Conservation (phyloP, 495 filamentous ascomycete genomes). For the Bryoglossum gracile region DNA sequence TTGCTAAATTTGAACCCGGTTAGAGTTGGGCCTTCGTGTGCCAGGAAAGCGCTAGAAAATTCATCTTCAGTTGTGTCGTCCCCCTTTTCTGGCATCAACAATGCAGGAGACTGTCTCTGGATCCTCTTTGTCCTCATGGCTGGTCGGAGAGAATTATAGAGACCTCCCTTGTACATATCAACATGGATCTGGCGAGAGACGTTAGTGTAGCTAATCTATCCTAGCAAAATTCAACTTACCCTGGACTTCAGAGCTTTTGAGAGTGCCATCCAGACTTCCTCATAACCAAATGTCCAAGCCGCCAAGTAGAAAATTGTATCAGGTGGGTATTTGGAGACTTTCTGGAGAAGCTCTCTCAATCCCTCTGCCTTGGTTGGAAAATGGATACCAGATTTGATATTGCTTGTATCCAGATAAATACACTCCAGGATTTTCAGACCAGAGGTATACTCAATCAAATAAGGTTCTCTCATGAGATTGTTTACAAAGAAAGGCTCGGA, state of each 20-base stretch:
- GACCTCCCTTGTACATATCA: conserved; percentile 66
- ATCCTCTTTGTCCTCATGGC: too few relatives aligned
- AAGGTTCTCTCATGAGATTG: conserved; percentile 57
- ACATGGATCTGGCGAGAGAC: conserved; percentile 61
- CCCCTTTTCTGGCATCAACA: too few relatives aligned
- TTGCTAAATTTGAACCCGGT: conserved; percentile 77
- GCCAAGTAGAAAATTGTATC: conserved; percentile 80
- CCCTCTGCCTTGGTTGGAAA: conserved; percentile 62
- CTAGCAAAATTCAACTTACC: conserved; percentile 32
- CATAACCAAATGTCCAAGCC: conserved; percentile 90
- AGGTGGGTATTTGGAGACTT: conserved; percentile 59
- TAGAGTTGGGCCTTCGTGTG: conserved; percentile 56
- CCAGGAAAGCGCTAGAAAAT: conserved; percentile 30
- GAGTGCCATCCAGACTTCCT: conserved; percentile 85
- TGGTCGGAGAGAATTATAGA: conserved; percentile 66
- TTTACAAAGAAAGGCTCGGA: conserved; percentile 54
- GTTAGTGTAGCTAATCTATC: conserved; percentile 5
- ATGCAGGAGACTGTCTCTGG: too few relatives aligned
- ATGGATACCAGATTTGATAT: conserved; percentile 44
- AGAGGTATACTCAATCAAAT: conserved; percentile 66
- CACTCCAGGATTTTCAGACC: conserved; percentile 61
- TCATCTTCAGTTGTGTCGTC: conserved; percentile 1
- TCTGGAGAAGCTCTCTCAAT: conserved; percentile 62
- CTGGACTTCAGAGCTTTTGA: conserved; percentile 59
- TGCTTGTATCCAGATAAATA: conserved; percentile 86